Evolutionary conservation across 768 basidiomycete genomes (phyloP), one percentile per base, ranked within the genome.

Genomic region (Termitomyces sp.): DNA sequence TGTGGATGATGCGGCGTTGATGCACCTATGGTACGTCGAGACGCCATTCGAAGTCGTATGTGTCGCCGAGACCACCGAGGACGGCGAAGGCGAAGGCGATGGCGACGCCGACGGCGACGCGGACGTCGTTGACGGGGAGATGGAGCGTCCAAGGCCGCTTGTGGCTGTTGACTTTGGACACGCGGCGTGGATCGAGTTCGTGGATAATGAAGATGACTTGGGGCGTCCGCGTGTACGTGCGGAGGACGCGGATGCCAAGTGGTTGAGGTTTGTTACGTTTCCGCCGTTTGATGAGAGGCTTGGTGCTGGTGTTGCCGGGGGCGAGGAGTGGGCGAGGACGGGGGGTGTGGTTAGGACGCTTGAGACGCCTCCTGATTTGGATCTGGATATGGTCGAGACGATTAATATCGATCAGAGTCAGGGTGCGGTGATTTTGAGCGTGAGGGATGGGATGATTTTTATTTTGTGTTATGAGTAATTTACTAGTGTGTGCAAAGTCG

Each of bases 111-210:
- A 72, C 1, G 68, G 64, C 2, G 59, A 65, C 29, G 6, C 29
- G 29, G 29, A 29, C 29, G n/a, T n/a, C n/a, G n/a, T n/a, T n/a
- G n/a, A n/a, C n/a, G n/a, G n/a, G n/a, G n/a, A n/a, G 55, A 39
- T 37, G 27, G 83, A 82, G 31, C 75, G 84, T 4, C 84, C 84
- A 20, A 76, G 87, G 3, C 87, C 87, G 24, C 76, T 90, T 14
- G 83, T 90, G n/a, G 88, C 88, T 0, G 87, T 94, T 7, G 85
- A 94, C 66, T 95, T 94, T 72, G 90, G 90, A 42, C 91, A 93
- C 64, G 88, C 92, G 18, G 87, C 91, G 36, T 89, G 91, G 82
- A 83, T 94, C 47, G 87, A 90, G 64, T 83, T 84, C 63, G 65
- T 61, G 61, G 74, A 70, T 62, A 72, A 57, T 50, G 70, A 70